These are phyloP conservation scores for Suillus paluster DNA, from an alignment of 768 basidiomycete species.

Conservation along the genomic window DNA sequence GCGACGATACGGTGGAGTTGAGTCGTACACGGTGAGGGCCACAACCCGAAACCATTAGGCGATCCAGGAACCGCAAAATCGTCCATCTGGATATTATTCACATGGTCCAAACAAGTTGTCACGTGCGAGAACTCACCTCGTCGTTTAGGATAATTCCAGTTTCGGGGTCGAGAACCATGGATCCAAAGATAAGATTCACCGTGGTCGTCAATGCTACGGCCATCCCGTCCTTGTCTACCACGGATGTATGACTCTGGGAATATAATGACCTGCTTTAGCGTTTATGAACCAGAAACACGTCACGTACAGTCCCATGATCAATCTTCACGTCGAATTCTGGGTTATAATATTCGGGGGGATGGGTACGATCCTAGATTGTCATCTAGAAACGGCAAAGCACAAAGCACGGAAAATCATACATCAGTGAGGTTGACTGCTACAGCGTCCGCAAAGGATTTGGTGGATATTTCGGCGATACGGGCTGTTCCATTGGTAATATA, in stretches of 20 bases:
- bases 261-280: constrained; percentile 8
- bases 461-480: constrained; percentile 66
- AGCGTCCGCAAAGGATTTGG: constrained; percentile 65
- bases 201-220: constrained; percentile 88
- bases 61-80: constrained; percentile 88
- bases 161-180: constrained; percentile 80
- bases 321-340: constrained; percentile 75
- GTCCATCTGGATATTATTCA: constrained; percentile 73
- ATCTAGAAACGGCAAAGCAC: constrained; percentile 12
- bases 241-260: constrained; percentile 79
- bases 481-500: constrained; percentile 57
- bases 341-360: constrained; percentile 81
- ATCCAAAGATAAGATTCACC: constrained; percentile 90
- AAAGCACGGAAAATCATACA: constrained; percentile 49
- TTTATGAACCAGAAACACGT: constrained; percentile 8
- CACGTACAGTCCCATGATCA: constrained; percentile 87
- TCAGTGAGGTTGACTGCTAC: constrained; percentile 80
- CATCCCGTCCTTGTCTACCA: constrained; percentile 85
- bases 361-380: constrained; percentile 70
- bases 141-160: constrained; percentile 93
- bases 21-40: constrained; percentile 73
- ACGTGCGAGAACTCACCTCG: constrained; percentile 53
- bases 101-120: background rate
- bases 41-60: constrained; percentile 85
- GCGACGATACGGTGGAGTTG: background rate